Evolutionary conservation across 345 rosid species (phyloP).

Genomic region (Citrus trifoliata): DNA sequence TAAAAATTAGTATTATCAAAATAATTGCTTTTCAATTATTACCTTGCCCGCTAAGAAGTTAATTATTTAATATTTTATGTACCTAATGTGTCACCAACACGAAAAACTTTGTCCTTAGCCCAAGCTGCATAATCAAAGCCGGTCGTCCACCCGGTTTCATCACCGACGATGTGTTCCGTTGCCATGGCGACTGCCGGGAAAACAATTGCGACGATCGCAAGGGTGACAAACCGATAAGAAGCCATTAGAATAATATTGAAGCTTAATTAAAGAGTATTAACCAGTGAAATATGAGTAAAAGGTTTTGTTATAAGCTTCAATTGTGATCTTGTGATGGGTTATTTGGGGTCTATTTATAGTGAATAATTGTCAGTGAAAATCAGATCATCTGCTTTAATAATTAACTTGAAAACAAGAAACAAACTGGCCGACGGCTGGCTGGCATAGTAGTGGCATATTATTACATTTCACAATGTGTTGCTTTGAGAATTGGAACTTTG

Average conservation of each 20-base stretch:
- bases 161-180: constrained; percentile 30
- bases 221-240: neutral
- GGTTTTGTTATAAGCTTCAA: neutral
- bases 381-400: too few relatives aligned
- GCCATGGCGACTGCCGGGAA: constrained; percentile 29
- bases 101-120: constrained; percentile 30
- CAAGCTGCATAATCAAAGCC: constrained; percentile 25
- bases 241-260: constrained; percentile 24
- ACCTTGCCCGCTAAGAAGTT: too few relatives aligned
- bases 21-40: too few relatives aligned
- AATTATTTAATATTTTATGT: neutral
- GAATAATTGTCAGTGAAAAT: neutral
- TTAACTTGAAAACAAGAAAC: neutral
- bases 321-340: neutral
- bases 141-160: constrained; percentile 22
- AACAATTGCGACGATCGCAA: constrained; percentile 19
- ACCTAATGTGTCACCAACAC: constrained; percentile 35
- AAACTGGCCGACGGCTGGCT: neutral
- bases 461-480: neutral
- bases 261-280: neutral
- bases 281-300: neutral
- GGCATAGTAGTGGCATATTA: neutral
- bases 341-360: constrained; percentile 14
- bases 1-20: too few relatives aligned
- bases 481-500: neutral